Conservation (phyloP, 306 rosid species). For the Quercus berberidifolia region DNA sequence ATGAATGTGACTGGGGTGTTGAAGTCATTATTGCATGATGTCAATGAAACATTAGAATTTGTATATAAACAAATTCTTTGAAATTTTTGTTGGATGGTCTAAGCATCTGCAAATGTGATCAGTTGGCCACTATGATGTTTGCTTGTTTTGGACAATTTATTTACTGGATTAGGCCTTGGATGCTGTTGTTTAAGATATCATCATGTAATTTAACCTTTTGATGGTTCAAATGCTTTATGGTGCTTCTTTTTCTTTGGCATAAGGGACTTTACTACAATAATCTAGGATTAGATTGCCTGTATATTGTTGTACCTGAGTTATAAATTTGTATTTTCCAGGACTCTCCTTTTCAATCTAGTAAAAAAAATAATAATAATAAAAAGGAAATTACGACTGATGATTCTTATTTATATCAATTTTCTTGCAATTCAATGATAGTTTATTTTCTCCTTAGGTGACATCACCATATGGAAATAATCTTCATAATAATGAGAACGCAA, state of each 20-base stretch:
- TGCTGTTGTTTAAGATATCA: too few species aligned
- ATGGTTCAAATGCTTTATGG: background rate
- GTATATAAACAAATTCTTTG: background rate
- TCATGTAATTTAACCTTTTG: too few species aligned
- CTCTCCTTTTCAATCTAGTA: too few species aligned
- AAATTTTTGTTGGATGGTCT: background rate
- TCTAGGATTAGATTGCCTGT: background rate
- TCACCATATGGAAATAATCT: slow-evolving; percentile 87
- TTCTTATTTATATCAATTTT: background rate
- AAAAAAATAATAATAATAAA: background rate
- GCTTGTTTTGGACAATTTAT: background rate
- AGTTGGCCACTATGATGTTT: background rate
- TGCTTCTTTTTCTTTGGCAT: background rate
- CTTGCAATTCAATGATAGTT: background rate
- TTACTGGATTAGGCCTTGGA: too few species aligned
- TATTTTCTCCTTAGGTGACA: slow-evolving; percentile 57
- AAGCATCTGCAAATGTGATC: background rate
- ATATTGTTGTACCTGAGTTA: background rate
- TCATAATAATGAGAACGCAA: slow-evolving; percentile 58
- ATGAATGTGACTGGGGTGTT: background rate
- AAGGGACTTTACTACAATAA: background rate
- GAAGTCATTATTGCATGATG: background rate
- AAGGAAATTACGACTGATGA: background rate
- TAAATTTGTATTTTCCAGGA: background rate
- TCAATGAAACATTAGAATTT: background rate